phyloP scores from a whole-genome alignment of 1,139 yeast genomes.

The Blastobotrys buckinghamii region DNA sequence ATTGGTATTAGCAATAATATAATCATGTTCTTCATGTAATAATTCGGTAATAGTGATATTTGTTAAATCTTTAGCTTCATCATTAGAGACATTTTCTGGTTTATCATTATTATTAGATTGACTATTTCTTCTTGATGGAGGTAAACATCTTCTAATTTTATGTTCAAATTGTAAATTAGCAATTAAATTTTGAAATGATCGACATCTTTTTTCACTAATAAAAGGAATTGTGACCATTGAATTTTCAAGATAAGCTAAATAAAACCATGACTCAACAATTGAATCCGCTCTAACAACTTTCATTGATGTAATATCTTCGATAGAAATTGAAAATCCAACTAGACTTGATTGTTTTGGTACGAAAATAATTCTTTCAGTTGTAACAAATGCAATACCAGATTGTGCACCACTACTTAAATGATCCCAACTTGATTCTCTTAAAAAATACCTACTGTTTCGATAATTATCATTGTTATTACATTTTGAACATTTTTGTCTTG shows the following conservation, averaged over 20 bases:
- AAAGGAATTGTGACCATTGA: constrained; percentile 28
- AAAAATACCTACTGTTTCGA: not conserved
- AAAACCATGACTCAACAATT: constrained; percentile 20
- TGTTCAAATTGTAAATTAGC: constrained; percentile 31
- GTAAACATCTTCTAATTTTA: constrained; percentile 27
- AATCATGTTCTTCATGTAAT: not conserved
- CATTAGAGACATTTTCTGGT: not conserved
- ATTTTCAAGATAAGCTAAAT: constrained; percentile 23
- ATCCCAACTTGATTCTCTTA: constrained; percentile 15
- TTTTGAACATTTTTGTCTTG: constrained; percentile 15
- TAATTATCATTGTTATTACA: constrained; percentile 8
- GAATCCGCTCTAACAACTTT: constrained; percentile 24
- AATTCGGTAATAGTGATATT: not conserved
- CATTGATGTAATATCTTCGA: constrained; percentile 26
- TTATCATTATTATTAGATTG: not conserved
- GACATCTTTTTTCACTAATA: constrained; percentile 23
- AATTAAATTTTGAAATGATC: constrained; percentile 27
- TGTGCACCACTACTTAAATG: constrained; percentile 24
- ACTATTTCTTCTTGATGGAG: constrained; percentile 21
- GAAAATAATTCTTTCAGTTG: constrained; percentile 29
- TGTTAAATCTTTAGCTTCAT: too few relatives aligned
- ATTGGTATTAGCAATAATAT: not conserved
- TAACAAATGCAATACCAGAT: constrained; percentile 27
- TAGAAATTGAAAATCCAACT: constrained; percentile 25
- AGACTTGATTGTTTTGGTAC: constrained; percentile 19